Evolutionary conservation across 2,329 filamentous ascomycete genomes (phyloP), one percentile per base, ranked within the genome.

Genomic region (Botrytis fragariae): DNA sequence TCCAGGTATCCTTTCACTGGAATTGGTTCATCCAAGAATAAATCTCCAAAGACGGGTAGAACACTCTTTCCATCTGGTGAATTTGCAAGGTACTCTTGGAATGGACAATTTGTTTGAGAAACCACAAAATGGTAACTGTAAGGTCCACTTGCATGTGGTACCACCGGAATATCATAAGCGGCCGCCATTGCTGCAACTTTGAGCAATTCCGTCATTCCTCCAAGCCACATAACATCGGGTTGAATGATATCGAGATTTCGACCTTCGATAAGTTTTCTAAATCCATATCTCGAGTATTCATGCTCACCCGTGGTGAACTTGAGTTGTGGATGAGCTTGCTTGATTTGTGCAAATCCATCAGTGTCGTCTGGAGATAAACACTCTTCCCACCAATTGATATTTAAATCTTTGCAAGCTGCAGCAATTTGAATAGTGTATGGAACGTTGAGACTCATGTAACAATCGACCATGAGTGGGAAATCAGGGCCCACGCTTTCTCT

Each of bases 381-480:
- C 85, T 98, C 95, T 85, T 98, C 95, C 94, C 94, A 97, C 95
- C 95, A 98, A 85, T 97, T 94, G 82, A 98, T 95, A 82, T 95
- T 88, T 77, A 97, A 88, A 77, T 94, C 90, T 78, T 93, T 89
- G 81, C 92, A 94, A 69, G 91, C 92, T 84, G 95, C 93, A 74
- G 93, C 95, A 37, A 98, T 87, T 83, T 97, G 92, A 78, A 98
- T 97, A 6, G 93, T 97, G 84, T 98, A 98, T 1, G 93, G 85
- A 39, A 98, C 95, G 79, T 95, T 97, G 80, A 98, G 86, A 77
- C 92, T 95, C 95, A 98, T 98, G 84, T 97, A 98, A 86, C 95
- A 98, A 84, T 98, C 95, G 8, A 98, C 95, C 86, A 97, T 95
- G 77, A 98, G 87, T 63, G 95, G 95, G 82, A 96, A 98, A 82